A percentile compares a stretch with the other conserved stretches of the same genome.
phyloP scores from a whole-genome alignment of 371 early-diverging fungal species.

The Mucor saturninus region DNA sequence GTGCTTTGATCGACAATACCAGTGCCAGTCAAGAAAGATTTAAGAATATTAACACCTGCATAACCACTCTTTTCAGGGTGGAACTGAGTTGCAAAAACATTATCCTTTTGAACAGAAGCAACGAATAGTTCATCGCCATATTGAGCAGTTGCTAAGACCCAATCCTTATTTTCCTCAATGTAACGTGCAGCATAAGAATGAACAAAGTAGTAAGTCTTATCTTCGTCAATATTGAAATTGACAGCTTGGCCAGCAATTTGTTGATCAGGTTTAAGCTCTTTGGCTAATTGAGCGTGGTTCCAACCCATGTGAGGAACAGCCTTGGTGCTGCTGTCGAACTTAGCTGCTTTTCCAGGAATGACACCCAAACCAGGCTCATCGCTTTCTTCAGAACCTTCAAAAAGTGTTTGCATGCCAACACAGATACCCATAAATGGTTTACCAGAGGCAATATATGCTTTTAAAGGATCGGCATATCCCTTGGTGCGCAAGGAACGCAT shows the following conservation, averaged over 20 bases:
- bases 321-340: slow-evolving; percentile 72
- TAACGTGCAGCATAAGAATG: slow-evolving; percentile 92
- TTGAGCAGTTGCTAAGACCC: slow-evolving; percentile 80
- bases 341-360: slow-evolving; percentile 73
- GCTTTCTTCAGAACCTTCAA: slow-evolving; percentile 90
- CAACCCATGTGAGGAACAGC: slow-evolving; percentile 99
- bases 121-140: slow-evolving; percentile 90
- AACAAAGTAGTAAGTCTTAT: slow-evolving; percentile 90
- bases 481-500: slow-evolving; percentile 79
- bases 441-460: slow-evolving; percentile 81
- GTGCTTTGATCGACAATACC: slow-evolving; percentile 41
- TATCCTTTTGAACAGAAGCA: slow-evolving; percentile 80
- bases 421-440: slow-evolving; percentile 97
- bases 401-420: slow-evolving; percentile 97
- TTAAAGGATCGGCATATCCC: slow-evolving; percentile 82
- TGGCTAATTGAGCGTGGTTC: slow-evolving; percentile 74
- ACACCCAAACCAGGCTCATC: slow-evolving; percentile 85
- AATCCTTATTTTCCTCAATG: slow-evolving; percentile 53
- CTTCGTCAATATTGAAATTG: slow-evolving; percentile 50
- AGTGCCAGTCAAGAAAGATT: slow-evolving; percentile 75
- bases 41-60: slow-evolving; percentile 83
- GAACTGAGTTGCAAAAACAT: slow-evolving; percentile 95
- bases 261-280: slow-evolving; percentile 20
- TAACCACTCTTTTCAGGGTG: slow-evolving; percentile 97
- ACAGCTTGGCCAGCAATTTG: slow-evolving; percentile 30